These are phyloP conservation scores for Amanita pseudoporphyria DNA, from an alignment of 768 basidiomycete genomes.

Conservation along the genomic window DNA sequence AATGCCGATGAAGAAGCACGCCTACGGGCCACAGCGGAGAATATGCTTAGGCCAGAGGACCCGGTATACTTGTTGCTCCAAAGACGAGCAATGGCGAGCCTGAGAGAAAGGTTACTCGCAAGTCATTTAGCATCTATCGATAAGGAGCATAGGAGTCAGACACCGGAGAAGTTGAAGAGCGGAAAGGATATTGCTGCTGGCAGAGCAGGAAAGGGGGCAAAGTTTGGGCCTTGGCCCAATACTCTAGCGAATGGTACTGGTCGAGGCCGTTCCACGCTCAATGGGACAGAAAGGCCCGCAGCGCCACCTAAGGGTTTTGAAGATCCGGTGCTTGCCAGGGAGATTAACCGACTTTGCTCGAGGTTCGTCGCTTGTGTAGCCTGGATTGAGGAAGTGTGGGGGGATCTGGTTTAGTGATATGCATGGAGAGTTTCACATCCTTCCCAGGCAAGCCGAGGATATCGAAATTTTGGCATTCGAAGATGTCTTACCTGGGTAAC, in stretches of 20 bases:
- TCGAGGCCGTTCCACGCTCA: no score
- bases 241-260: constrained; percentile 1
- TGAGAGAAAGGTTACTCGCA: constrained; percentile 18
- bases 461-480: no score
- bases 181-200: constrained; percentile 18
- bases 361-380: constrained; percentile 31
- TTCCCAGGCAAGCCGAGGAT: no score
- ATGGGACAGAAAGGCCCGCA: neutral
- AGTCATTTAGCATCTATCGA: neutral
- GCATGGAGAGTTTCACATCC: no score
- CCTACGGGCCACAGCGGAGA: constrained; percentile 52
- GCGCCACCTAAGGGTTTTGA: constrained; percentile 49
- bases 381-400: constrained; percentile 54
- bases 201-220: constrained; percentile 14
- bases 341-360: constrained; percentile 29
- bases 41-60: constrained; percentile 50
- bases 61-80: constrained; percentile 61
- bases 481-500: no score
- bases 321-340: constrained; percentile 42
- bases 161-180: constrained; percentile 27
- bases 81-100: constrained; percentile 40
- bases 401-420: constrained; percentile 24
- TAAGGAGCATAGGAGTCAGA: neutral
- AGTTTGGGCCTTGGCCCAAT: constrained; percentile 9
- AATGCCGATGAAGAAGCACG: constrained; percentile 35